Conservation (phyloP, 805 yeast genomes). For the Nakazawaea ishiwadae region DNA sequence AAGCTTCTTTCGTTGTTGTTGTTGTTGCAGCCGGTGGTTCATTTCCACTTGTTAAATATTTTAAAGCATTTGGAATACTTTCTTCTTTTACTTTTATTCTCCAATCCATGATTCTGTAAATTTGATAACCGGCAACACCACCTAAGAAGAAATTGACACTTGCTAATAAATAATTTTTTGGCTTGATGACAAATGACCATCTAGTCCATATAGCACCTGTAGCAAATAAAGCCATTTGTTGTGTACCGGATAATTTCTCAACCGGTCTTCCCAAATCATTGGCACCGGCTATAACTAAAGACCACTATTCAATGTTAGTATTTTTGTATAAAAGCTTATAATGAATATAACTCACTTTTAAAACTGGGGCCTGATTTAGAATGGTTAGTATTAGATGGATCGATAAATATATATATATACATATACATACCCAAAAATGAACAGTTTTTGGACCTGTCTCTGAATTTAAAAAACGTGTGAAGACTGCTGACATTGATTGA, state of each 20-base stretch:
- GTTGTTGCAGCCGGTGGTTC: not conserved
- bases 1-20: not conserved
- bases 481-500: conserved; percentile 42
- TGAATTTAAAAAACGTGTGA: conserved; percentile 69
- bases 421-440: conserved; percentile 83
- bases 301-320: conserved; percentile 49
- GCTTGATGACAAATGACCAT: conserved; percentile 92
- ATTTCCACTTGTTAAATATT: conserved; percentile 54
- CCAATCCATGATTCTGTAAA: conserved; percentile 64
- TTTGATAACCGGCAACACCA: conserved; percentile 81
- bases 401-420: too few species aligned
- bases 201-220: conserved; percentile 98
- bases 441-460: conserved; percentile 97
- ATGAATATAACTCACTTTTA: conserved; percentile 34
- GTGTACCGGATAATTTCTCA: conserved; percentile 86
- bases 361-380: conserved; percentile 45
- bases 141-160: conserved; percentile 93
- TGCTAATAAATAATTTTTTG: conserved; percentile 83
- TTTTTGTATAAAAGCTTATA: not conserved
- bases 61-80: conserved; percentile 45
- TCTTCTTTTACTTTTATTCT: conserved; percentile 60
- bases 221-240: conserved; percentile 78
- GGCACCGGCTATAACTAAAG: conserved; percentile 86
- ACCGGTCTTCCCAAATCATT: conserved; percentile 87
- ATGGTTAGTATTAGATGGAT: too few species aligned